A percentile compares a stretch with the other conserved stretches of the same genome.
Conservation (phyloP, 2,329 filamentous ascomycete species). For the Arthrobotrys pseudoclavata region DNA sequence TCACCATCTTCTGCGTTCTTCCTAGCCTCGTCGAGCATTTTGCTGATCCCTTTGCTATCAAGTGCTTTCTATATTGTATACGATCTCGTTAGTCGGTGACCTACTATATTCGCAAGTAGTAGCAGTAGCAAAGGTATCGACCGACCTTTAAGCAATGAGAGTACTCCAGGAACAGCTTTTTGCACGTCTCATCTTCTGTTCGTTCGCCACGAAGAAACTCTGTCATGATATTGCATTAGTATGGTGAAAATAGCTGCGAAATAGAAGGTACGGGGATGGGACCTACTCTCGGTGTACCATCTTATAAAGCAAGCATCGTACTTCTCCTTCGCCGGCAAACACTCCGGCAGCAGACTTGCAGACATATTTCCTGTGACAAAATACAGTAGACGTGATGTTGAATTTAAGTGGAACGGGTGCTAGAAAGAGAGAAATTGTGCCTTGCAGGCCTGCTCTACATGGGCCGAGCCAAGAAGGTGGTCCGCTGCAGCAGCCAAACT, state of each 20-base stretch:
- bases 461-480: conserved; percentile 1
- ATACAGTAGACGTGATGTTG: background rate
- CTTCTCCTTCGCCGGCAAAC: conserved; percentile 72
- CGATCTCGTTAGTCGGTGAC: background rate
- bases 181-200: conserved; percentile 83
- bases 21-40: conserved; percentile 89
- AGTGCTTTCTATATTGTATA: conserved; percentile 77
- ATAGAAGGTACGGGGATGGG: background rate
- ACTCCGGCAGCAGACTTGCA: conserved; percentile 59
- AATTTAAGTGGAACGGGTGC: background rate
- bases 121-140: conserved; percentile 33
- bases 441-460: background rate
- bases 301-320: conserved; percentile 98
- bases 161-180: conserved; percentile 87
- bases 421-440: conserved; percentile 7
- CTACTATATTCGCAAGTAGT: background rate
- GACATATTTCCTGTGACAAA: conserved; percentile 33
- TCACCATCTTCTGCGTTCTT: conserved; percentile 93
- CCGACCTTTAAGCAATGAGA: conserved; percentile 85
- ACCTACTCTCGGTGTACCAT: conserved; percentile 98
- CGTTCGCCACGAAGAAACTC: conserved; percentile 91
- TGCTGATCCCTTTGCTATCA: conserved; percentile 90
- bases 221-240: conserved; percentile 66
- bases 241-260: background rate
- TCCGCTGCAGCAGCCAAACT: too few relatives aligned